These are phyloP conservation scores for Backusella luteola DNA, from an alignment of 192 early-diverging fungal species.

Conservation along the genomic window DNA sequence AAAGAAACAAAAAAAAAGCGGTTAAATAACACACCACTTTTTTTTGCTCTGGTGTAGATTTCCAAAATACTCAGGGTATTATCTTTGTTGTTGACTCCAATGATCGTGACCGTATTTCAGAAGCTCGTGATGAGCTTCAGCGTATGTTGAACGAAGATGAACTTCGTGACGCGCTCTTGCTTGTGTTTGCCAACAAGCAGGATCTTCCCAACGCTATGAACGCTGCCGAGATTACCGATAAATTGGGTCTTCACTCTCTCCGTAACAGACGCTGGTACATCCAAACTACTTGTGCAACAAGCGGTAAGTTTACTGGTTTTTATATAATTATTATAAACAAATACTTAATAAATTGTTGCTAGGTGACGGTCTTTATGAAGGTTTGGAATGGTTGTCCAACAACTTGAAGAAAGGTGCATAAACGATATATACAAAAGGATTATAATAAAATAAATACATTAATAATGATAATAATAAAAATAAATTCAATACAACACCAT, in stretches of 20 bases:
- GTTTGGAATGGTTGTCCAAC: conserved; percentile 89
- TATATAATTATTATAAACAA: neutral
- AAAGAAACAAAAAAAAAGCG: neutral
- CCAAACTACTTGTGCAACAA: conserved; percentile 80
- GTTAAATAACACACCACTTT: neutral
- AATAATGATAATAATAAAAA: neutral
- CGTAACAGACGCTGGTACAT: conserved; percentile 88
- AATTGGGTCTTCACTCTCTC: conserved; percentile 82
- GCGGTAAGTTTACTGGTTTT: conserved; percentile 39
- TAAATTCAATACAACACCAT: neutral
- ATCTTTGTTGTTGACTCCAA: conserved; percentile 97
- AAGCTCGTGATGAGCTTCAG: conserved; percentile 92
- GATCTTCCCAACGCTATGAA: conserved; percentile 96
- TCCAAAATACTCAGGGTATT: conserved; percentile 94
- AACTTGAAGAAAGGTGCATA: conserved; percentile 47
- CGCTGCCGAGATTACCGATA: conserved; percentile 88
- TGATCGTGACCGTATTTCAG: conserved; percentile 89
- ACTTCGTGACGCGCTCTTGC: conserved; percentile 81
- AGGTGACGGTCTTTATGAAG: conserved; percentile 97
- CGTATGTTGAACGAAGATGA: conserved; percentile 95
- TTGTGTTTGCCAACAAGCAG: conserved; percentile 99
- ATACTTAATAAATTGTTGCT: neutral
- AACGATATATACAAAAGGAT: neutral
- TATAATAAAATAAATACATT: neutral
- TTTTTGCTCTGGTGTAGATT: conserved; percentile 53